Percentiles rank a stretch among this genome's conserved stretches.
Conservation (phyloP, 2,329 filamentous ascomycete genomes). For the Celoporthe dispersa region DNA sequence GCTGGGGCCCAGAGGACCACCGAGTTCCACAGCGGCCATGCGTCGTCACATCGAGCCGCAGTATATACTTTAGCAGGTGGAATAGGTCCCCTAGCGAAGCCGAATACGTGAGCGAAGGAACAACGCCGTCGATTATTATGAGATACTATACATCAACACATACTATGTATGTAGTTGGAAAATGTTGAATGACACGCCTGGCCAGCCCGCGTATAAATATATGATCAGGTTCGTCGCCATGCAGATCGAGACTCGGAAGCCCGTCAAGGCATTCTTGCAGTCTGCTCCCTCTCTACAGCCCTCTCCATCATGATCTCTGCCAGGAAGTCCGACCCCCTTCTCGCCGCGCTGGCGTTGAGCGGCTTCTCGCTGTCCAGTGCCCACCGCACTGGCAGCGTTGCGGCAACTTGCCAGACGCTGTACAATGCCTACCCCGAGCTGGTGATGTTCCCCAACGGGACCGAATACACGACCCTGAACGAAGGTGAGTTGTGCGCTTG, state of each 20-base stretch:
- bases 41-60: neutral
- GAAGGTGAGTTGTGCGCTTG: neutral
- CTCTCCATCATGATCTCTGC: neutral
- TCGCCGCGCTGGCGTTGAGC: neutral
- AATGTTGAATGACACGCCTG: neutral
- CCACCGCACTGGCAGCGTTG: neutral
- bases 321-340: neutral
- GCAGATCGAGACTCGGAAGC: neutral
- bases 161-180: neutral
- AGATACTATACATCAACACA: neutral
- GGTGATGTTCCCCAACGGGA: constrained; percentile 1
- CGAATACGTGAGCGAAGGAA: neutral
- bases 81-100: neutral
- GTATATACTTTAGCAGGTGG: neutral
- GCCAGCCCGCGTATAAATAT: neutral
- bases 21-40: neutral
- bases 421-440: constrained; percentile 10
- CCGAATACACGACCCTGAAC: neutral
- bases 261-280: neutral
- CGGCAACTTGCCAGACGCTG: constrained; percentile 7
- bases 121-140: neutral
- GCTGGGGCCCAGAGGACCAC: neutral
- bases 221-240: neutral
- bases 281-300: neutral
- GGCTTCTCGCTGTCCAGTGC: neutral